A percentile compares a stretch with the other conserved stretches of the same genome.
Evolutionary conservation across 306 rosid genomes (phyloP).

Genomic region (Cucumis hystrix): DNA sequence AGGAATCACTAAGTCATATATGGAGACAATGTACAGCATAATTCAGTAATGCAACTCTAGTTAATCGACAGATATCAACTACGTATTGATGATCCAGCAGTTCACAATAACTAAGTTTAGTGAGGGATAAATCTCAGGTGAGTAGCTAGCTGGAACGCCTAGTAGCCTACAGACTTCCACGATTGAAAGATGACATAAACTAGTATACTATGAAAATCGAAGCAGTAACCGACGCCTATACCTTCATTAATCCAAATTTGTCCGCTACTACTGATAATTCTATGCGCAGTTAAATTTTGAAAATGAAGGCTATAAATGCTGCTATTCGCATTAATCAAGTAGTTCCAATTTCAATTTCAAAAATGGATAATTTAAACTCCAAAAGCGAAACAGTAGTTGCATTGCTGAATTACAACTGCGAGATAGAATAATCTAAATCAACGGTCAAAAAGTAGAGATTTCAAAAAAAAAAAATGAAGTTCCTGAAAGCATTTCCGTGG

Average conservation of each 20-base stretch:
- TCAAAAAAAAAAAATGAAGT: neutral
- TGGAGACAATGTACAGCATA: neutral
- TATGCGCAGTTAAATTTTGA: neutral
- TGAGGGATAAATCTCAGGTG: neutral
- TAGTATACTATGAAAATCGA: neutral
- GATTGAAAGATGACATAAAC: neutral
- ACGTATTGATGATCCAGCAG: neutral
- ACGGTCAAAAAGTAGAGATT: neutral
- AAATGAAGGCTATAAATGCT: neutral
- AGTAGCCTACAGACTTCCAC: neutral
- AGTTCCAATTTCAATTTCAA: neutral
- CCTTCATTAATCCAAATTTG: neutral
- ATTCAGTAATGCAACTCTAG: neutral
- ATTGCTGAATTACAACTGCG: neutral
- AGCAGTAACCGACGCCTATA: too few species aligned
- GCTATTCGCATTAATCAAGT: neutral
- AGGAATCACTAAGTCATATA: neutral
- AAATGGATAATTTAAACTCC: neutral
- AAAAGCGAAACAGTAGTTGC: neutral
- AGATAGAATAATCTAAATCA: neutral
- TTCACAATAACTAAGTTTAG: neutral
- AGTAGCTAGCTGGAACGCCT: neutral
- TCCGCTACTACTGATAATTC: neutral
- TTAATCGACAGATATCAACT: neutral
- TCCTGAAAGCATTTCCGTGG: neutral